These are phyloP conservation scores for Ganoderma meredithae DNA, from an alignment of 1,284 basidiomycete genomes.

Conservation along the genomic window DNA sequence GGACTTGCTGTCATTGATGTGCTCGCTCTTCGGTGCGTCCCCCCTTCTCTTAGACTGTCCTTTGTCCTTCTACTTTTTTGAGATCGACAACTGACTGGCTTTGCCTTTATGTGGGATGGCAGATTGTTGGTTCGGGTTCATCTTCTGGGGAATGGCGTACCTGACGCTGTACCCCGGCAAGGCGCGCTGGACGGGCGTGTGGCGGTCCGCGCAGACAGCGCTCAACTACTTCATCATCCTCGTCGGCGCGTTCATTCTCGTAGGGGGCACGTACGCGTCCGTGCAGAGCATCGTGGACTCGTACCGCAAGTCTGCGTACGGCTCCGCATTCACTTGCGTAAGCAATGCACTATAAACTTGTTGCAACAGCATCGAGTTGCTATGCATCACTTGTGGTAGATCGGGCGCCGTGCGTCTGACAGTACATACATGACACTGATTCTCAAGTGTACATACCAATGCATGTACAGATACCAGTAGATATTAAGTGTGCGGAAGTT, in stretches of 20 bases:
- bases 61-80: too few relatives aligned
- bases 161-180: constrained; percentile 48
- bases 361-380: not conserved
- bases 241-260: constrained; percentile 49
- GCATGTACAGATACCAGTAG: not conserved
- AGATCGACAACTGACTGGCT: not conserved
- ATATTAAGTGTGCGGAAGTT: too few relatives aligned
- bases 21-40: constrained; percentile 51
- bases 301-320: constrained; percentile 22
- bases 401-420: not conserved
- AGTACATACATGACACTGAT: not conserved
- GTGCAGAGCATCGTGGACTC: constrained; percentile 34
- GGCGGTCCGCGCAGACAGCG: constrained; percentile 47
- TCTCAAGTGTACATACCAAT: not conserved
- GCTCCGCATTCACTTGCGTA: constrained; percentile 33
- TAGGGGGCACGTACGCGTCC: constrained; percentile 52
- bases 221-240: constrained; percentile 50
- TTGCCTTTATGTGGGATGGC: not conserved
- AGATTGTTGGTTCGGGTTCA: constrained; percentile 39
- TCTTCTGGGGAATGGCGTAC: constrained; percentile 58
- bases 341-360: constrained; percentile 27
- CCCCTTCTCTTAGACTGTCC: too few relatives aligned
- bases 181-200: constrained; percentile 45
- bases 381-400: not conserved
- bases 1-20: constrained; percentile 55